These are phyloP conservation scores for Xylariales sp. DNA, from an alignment of 2,329 filamentous ascomycete species.

Conservation along the genomic window DNA sequence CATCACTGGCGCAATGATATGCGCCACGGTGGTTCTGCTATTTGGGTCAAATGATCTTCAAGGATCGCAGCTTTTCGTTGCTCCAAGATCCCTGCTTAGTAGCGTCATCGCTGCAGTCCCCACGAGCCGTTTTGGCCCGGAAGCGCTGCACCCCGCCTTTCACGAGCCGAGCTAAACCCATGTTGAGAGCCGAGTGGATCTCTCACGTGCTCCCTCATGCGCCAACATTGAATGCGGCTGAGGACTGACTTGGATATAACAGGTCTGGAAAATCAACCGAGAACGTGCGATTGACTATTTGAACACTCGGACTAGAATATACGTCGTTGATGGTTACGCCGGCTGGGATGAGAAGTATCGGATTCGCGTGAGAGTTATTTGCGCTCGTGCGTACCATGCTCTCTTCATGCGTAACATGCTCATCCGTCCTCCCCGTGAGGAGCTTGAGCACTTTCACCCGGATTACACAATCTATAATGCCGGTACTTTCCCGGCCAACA, in stretches of 20 bases:
- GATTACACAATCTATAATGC: constrained; percentile 99
- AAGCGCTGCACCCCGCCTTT: constrained; percentile 8
- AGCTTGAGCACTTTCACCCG: constrained; percentile 95
- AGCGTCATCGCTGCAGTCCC: constrained; percentile 4
- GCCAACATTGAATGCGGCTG: background rate
- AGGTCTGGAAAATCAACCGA: constrained; percentile 99
- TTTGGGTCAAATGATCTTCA: no score
- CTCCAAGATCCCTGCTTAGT: background rate
- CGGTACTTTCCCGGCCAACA: constrained; percentile 96
- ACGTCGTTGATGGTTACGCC: constrained; percentile 94
- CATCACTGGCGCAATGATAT: background rate
- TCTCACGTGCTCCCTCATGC: background rate
- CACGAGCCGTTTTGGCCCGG: background rate
- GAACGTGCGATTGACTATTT: constrained; percentile 98
- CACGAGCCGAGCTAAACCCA: background rate
- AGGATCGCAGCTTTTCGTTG: no score
- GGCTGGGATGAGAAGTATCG: constrained; percentile 99
- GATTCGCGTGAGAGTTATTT: constrained; percentile 95
- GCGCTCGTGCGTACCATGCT: constrained; percentile 97
- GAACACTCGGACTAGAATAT: constrained; percentile 98
- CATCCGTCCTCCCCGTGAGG: constrained; percentile 84
- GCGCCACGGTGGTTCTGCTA: no score
- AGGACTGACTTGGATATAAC: constrained; percentile 9
- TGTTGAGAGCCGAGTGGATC: background rate
- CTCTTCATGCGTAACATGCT: constrained; percentile 99